Conservation (phyloP, 768 basidiomycete genomes). For the Tulasnella sp. region DNA sequence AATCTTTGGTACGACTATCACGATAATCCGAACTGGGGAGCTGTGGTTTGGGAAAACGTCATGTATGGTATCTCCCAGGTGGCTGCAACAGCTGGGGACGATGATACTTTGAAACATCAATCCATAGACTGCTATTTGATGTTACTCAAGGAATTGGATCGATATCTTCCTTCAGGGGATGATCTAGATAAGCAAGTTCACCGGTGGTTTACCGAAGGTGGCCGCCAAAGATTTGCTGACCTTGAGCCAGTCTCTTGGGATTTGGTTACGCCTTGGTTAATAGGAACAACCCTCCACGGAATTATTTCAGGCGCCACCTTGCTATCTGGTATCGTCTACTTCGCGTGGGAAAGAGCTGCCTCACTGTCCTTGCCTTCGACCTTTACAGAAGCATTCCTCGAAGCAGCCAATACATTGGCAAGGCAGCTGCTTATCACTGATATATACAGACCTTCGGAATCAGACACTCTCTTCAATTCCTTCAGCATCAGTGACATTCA, state of each 20-base stretch:
- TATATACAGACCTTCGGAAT: conserved; percentile 19
- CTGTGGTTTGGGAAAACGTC: conserved; percentile 75
- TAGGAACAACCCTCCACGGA: conserved; percentile 45
- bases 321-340: conserved; percentile 61
- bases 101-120: conserved; percentile 31
- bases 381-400: conserved; percentile 35
- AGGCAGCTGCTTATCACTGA: conserved; percentile 44
- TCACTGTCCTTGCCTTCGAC: conserved; percentile 21
- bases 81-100: conserved; percentile 32
- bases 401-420: conserved; percentile 51
- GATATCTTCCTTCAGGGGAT: conserved; percentile 44
- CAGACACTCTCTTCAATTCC: conserved; percentile 26
- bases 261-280: conserved; percentile 44
- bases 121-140: conserved; percentile 34
- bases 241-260: conserved; percentile 55
- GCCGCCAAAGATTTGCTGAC: conserved; percentile 47
- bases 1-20: conserved; percentile 75
- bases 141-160: conserved; percentile 61
- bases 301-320: conserved; percentile 62
- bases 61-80: conserved; percentile 57
- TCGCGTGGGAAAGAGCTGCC: conserved; percentile 55
- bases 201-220: conserved; percentile 53
- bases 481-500: conserved; percentile 51
- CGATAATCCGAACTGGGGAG: conserved; percentile 57
- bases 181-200: conserved; percentile 60